A percentile compares a stretch with the other conserved stretches of the same genome.
Evolutionary conservation across 768 basidiomycete genomes (phyloP).

Genomic region (Sporobolomyces phaffii): DNA sequence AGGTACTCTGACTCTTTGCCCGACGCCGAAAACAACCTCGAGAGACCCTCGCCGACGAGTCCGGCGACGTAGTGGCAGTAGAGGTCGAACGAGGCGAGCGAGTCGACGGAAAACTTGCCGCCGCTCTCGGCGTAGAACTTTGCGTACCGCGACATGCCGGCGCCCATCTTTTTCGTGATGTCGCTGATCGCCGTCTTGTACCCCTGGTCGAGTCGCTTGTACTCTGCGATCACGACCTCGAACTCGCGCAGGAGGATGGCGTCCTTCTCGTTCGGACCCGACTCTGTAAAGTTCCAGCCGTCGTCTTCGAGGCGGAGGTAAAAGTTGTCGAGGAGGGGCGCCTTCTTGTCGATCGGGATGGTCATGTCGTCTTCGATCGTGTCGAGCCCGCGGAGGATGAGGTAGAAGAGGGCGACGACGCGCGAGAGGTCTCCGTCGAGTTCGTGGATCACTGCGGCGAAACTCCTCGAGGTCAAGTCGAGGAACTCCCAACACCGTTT

Average conservation of each 20-base stretch:
- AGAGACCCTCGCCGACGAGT: constrained; percentile 62
- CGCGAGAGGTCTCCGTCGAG: constrained; percentile 89
- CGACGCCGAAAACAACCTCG: constrained; percentile 36
- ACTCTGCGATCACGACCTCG: constrained; percentile 69
- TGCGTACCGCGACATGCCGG: constrained; percentile 92
- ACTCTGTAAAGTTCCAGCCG: constrained; percentile 76
- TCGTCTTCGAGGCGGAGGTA: constrained; percentile 69
- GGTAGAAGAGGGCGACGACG: constrained; percentile 86
- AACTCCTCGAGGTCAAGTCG: constrained; percentile 81
- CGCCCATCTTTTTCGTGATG: constrained; percentile 78
- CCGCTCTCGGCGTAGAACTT: constrained; percentile 60
- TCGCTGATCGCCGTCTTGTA: constrained; percentile 75
- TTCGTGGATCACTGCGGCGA: constrained; percentile 89
- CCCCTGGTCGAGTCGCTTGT: constrained; percentile 59
- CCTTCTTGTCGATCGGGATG: constrained; percentile 75
- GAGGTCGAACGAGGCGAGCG: constrained; percentile 81
- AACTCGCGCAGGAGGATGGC: constrained; percentile 77
- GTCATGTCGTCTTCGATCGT: constrained; percentile 99
- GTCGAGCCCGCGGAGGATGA: constrained; percentile 87
- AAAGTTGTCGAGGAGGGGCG: constrained; percentile 74
- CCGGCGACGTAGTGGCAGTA: constrained; percentile 99
- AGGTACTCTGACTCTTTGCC: constrained; percentile 50
- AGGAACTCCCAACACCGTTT: constrained; percentile 81
- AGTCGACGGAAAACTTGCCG: constrained; percentile 63
- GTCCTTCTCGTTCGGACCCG: constrained; percentile 82